Conservation (phyloP, 768 basidiomycete genomes). For the Mycena galopus region DNA sequence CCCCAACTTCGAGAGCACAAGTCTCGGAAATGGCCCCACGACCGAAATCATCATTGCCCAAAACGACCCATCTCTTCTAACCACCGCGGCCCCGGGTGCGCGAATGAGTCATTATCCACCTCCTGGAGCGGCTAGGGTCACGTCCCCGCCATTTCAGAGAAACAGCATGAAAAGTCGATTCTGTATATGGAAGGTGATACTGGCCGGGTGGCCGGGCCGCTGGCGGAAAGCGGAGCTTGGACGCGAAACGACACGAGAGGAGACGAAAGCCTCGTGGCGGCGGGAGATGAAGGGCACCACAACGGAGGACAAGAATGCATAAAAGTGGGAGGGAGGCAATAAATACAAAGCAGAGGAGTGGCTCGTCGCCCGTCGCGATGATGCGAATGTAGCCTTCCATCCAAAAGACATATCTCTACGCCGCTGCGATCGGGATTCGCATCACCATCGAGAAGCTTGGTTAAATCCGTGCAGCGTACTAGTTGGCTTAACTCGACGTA, state of each 20-base stretch:
- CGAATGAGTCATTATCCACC: no score
- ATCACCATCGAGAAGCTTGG: no score
- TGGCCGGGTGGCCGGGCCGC: no score
- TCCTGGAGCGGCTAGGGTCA: no score
- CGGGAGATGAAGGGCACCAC: not conserved
- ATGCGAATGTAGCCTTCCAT: no score
- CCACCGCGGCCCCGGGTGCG: no score
- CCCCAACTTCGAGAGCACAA: not conserved
- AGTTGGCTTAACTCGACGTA: not conserved
- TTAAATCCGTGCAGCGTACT: not conserved
- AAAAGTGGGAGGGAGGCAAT: not conserved
- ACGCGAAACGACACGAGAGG: not conserved
- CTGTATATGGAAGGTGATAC: no score
- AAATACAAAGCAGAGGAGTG: conserved; percentile 42
- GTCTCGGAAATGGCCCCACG: not conserved
- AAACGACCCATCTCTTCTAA: not conserved
- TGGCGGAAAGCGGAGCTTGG: not conserved
- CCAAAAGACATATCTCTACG: no score
- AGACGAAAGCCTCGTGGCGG: not conserved
- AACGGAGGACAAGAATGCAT: not conserved
- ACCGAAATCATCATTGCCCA: not conserved
- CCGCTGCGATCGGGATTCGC: no score
- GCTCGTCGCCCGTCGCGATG: conserved; percentile 39
- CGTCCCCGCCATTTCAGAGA: no score
- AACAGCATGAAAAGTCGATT: no score